Evolutionary conservation across 495 filamentous ascomycete species (phyloP).

Genomic region (Penicillium egyptiacum): DNA sequence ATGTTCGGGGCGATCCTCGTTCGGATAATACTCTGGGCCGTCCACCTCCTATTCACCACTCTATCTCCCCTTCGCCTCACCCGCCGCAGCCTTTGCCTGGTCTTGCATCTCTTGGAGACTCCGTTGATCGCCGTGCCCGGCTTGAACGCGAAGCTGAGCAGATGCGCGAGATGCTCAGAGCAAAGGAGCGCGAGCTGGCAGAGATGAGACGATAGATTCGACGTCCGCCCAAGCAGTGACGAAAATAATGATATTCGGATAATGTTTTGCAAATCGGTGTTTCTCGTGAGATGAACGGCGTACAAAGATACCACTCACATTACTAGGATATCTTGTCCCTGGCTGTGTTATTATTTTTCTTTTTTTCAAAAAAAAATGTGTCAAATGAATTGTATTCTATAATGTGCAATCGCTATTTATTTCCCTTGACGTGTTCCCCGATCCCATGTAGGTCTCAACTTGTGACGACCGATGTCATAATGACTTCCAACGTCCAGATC

Average conservation of each 20-base stretch:
- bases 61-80: slow-evolving; percentile 28
- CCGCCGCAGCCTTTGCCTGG: slow-evolving; percentile 37
- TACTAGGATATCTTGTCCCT: slow-evolving; percentile 20
- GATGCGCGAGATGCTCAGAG: slow-evolving; percentile 71
- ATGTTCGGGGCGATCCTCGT: slow-evolving; percentile 43
- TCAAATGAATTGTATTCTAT: slow-evolving; percentile 26
- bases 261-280: slow-evolving; percentile 19
- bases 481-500: slow-evolving; percentile 12
- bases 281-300: slow-evolving; percentile 25
- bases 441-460: neutral
- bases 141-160: slow-evolving; percentile 72
- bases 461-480: slow-evolving; percentile 23
- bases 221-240: slow-evolving; percentile 20
- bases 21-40: slow-evolving; percentile 48
- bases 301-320: slow-evolving; percentile 33
- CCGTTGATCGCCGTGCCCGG: slow-evolving; percentile 61
- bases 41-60: slow-evolving; percentile 34
- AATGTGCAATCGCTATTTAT: slow-evolving; percentile 11
- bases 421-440: neutral
- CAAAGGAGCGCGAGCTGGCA: slow-evolving; percentile 77
- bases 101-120: slow-evolving; percentile 54
- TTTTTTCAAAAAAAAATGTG: slow-evolving; percentile 18
- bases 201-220: slow-evolving; percentile 51
- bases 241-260: slow-evolving; percentile 26
- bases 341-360: slow-evolving; percentile 20